Base-by-base conservation (phyloP, 106 monocot species). In the Apostasia shenzhenica region DNA sequence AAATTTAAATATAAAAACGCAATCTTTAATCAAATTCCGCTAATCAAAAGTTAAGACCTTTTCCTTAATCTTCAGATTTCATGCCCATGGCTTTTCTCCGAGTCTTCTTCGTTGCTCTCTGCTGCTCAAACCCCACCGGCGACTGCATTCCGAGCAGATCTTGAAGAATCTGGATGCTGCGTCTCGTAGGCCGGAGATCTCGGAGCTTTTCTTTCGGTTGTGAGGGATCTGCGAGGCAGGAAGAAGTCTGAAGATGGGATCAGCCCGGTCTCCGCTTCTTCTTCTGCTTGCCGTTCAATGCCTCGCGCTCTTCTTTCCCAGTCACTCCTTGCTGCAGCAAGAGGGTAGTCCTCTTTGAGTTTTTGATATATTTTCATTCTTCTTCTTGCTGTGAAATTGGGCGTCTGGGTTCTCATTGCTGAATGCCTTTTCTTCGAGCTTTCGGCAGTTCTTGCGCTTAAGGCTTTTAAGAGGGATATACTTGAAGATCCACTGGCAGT, bases 401-500 rank as follows among this genome's bases (percentile, higher is more conserved):
- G 49, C 10, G 13, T 60, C 55, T 63, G n/a, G 53, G 53, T 49
- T 41, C 9, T 48, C 49, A 42, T 41, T 2, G 7, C 41, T 42
- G 45, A 42, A 48, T 26, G 43, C 41, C 45, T 9, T 60, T 72
- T 70, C 57, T 14, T 48, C 13, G 48, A 42, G 44, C 59, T 5
- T 37, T 69, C 13, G 63, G 81, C 77, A 97, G 92, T 86, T 75
- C 70, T 48, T 43, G 88, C 81, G 55, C 86, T 99, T 12, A 68
- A 53, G 50, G 82, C 79, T 6, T 81, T 93, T 72, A 99, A 90
- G 85, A 64, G 76, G 48, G 85, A 72, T 2, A 83, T 93, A 62
- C 65, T 75, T 65, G 93, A 99, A 57, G 92, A 93, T 66, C 93
- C 99, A 9, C 72, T 58, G 7, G 79, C 85, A 0, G 73, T 80